Base-by-base conservation (phyloP, 1,284 basidiomycete genomes). In the Leccinum fallax region DNA sequence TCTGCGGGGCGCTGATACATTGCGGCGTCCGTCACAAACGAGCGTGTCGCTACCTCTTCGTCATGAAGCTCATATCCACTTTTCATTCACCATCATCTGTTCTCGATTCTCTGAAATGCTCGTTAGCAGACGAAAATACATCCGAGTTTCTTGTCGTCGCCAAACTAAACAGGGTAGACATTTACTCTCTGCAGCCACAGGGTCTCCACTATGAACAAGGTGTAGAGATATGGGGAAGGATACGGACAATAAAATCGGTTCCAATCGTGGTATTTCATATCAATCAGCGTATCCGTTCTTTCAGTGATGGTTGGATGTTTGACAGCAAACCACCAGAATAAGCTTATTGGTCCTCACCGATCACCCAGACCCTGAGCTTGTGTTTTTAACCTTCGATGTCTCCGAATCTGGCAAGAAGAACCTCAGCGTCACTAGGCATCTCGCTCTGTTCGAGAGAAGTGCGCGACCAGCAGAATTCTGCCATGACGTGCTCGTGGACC, bases 61-160 rank as follows among this genome's bases (percentile, higher is more conserved):
- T 26, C 57, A 90, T 91, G 89, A 89, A 86, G 74, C 77, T 90
- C 62, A 80, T 90, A 34, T 81, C 85, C 15, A 90, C 89, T 9
- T 89, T 90, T 69, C 85, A 88, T 69, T 79, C 79, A 0, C 80
- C 88, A 2, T 87, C 89, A 0, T 87, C 89, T 0, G 85, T 89
- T 43, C 66, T 85, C 11, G 78, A 78, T 60, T 90, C 89, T 38
- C 67, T 86, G 15, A 89, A 85, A 79, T 90, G 86, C 69, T 76
- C 75, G 2, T 78, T 90, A 11, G 74, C 77, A 16, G 77, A 83
- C 9, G 76, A 75, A 43, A 57, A 78, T 52, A 77, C 80, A 55
- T 72, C 82, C 8, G 85, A 89, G 57, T 83, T 88, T 69, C 83
- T 93, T 38, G 84, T 89, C 28, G 79, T 91, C 43, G 87, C 84